Conservation (phyloP, 2,329 filamentous ascomycete species). For the Fusarium sp. region DNA sequence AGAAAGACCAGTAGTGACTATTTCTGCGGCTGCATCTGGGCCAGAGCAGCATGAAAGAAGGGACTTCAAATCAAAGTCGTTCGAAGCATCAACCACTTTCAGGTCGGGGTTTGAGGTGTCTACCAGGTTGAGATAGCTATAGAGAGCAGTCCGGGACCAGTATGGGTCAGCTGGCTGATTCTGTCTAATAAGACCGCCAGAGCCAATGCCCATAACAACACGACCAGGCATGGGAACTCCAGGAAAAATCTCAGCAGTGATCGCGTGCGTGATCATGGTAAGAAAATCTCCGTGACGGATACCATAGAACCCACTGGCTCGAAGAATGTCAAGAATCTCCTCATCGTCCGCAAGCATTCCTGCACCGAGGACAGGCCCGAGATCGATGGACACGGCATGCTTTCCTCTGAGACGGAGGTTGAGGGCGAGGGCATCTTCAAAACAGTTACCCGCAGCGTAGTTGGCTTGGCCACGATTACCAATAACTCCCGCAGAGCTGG, state of each 20-base stretch:
- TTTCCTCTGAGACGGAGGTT: conserved; percentile 45
- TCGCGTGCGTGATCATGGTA: conserved; percentile 57
- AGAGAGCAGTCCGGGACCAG: conserved; percentile 61
- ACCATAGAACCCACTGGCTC: conserved; percentile 63
- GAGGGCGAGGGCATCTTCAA: conserved; percentile 58
- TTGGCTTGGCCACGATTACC: conserved; percentile 67
- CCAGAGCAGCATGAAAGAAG: conserved; percentile 46
- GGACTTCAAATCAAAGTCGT: conserved; percentile 43
- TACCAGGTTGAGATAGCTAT: conserved; percentile 57
- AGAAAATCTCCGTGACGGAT: conserved; percentile 61
- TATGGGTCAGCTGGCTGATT: conserved; percentile 63
- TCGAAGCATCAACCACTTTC: conserved; percentile 19
- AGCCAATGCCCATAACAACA: conserved; percentile 62
- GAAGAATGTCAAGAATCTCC: conserved; percentile 57
- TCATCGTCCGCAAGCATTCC: conserved; percentile 64
- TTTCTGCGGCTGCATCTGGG: conserved; percentile 43
- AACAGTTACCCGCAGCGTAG: conserved; percentile 65
- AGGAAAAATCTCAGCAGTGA: conserved; percentile 48
- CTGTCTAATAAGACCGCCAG: conserved; percentile 62
- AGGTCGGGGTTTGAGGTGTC: conserved; percentile 53
- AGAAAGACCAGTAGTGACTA: conserved; percentile 51
- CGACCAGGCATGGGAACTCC: conserved; percentile 53
- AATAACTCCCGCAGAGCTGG: conserved; percentile 63
- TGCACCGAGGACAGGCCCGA: conserved; percentile 62
- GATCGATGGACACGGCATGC: conserved; percentile 58